These are phyloP conservation scores for Pouteria campechiana DNA, from an alignment of 179 eudicot genomes.

Conservation along the genomic window DNA sequence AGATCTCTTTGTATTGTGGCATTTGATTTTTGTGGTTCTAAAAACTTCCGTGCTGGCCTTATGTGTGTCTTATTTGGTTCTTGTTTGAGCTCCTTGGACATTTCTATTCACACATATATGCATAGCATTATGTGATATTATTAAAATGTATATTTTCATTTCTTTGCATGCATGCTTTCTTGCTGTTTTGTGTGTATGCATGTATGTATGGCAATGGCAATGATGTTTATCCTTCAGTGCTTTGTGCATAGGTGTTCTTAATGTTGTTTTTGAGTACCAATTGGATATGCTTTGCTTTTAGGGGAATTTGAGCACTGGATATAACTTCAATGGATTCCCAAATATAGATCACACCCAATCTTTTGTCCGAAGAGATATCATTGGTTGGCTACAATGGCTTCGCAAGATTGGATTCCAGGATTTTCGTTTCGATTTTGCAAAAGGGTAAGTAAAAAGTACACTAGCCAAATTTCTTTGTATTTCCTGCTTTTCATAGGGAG, in stretches of 20 bases:
- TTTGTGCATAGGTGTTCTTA: too few relatives aligned
- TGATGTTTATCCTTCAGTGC: background rate
- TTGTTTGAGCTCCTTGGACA: too few relatives aligned
- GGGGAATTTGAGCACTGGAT: conserved; percentile 86
- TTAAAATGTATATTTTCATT: background rate
- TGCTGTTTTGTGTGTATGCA: background rate
- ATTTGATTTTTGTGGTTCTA: too few relatives aligned
- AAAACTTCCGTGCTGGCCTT: too few relatives aligned
- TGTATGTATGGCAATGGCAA: too few relatives aligned
- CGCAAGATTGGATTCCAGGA: conserved; percentile 79
- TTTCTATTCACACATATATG: too few relatives aligned
- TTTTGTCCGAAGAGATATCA: conserved; percentile 66
- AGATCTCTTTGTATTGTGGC: too few relatives aligned
- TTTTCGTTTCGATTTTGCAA: conserved; percentile 88
- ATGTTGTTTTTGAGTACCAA: too few relatives aligned
- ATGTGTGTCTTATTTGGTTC: too few relatives aligned
- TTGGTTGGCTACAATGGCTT: conserved; percentile 77
- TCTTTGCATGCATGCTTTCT: background rate
- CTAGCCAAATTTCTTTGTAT: too few relatives aligned
- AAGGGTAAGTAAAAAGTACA: conserved; percentile 86
- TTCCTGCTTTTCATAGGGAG: too few relatives aligned
- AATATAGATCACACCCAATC: conserved; percentile 79
- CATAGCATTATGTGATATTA: too few relatives aligned
- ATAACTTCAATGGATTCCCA: conserved; percentile 81
- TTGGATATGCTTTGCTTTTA: conserved; percentile 18